These are phyloP conservation scores for Ceratobasidium papillatum DNA, from an alignment of 1,284 basidiomycete species.

Conservation along the genomic window DNA sequence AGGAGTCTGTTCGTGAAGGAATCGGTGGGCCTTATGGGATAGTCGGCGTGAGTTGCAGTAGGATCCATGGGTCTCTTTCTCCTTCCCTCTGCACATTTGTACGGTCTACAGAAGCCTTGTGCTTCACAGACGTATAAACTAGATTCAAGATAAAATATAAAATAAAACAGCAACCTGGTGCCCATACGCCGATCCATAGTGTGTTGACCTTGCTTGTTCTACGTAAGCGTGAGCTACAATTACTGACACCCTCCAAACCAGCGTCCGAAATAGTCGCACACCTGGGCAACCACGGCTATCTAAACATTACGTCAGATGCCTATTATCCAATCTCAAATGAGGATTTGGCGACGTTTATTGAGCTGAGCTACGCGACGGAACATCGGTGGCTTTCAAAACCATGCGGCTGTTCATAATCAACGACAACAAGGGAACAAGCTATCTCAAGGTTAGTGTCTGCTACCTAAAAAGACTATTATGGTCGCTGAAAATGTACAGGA, in stretches of 20 bases:
- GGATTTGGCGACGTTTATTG: constrained; percentile 19
- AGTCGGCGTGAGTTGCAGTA: too few species aligned
- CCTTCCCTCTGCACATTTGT: too few species aligned
- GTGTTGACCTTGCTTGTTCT: not conserved
- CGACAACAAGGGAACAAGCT: not conserved
- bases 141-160: too few species aligned
- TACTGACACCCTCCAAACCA: not conserved
- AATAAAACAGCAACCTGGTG: not conserved
- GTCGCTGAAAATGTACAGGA: not conserved
- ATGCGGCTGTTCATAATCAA: not conserved
- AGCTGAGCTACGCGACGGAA: not conserved
- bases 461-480: not conserved
- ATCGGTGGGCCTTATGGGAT: too few species aligned
- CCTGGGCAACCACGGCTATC: constrained; percentile 2
- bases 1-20: too few species aligned
- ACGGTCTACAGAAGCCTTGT: too few species aligned
- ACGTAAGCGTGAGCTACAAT: too few species aligned
- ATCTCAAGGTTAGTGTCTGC: not conserved
- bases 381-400: not conserved
- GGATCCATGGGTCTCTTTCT: too few species aligned
- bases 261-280: not conserved
- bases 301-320: not conserved
- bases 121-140: too few species aligned
- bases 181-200: not conserved
- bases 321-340: not conserved